Percentiles rank a stretch among this genome's conserved stretches.
Evolutionary conservation across 2,329 filamentous ascomycete genomes (phyloP).

Genomic region (Colletotrichum noveboracense): DNA sequence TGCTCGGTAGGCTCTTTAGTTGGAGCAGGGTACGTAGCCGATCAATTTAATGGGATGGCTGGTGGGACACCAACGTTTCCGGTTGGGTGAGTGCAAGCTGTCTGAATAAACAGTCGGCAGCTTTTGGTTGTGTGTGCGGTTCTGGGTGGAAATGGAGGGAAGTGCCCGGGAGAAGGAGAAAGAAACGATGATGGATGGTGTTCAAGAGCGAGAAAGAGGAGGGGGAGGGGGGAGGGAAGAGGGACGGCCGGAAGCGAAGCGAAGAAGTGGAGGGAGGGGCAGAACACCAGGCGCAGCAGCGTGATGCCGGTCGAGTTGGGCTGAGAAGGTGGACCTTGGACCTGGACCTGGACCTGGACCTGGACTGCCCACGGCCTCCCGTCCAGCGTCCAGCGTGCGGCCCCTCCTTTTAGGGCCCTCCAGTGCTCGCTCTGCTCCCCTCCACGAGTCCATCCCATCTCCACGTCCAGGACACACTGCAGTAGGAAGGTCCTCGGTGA

Average conservation of each 20-base stretch:
- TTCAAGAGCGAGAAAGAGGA: background rate
- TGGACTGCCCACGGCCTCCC: background rate
- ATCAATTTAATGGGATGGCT: slow-evolving; percentile 10
- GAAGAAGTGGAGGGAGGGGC: slow-evolving; percentile 10
- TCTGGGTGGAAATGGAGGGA: background rate
- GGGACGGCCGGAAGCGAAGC: background rate
- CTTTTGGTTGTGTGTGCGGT: background rate
- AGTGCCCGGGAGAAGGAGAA: slow-evolving; percentile 6
- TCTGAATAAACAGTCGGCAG: background rate
- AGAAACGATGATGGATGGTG: slow-evolving; percentile 4
- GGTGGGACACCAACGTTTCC: background rate
- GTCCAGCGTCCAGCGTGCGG: background rate
- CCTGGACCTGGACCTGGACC: background rate
- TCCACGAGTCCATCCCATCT: background rate
- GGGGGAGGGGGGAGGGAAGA: background rate
- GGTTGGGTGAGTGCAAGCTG: background rate
- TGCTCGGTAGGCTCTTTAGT: background rate
- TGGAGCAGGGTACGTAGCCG: background rate
- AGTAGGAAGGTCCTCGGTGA: background rate
- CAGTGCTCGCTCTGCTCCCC: background rate
- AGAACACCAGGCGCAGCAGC: background rate
- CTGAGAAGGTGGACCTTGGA: background rate
- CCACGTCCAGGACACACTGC: background rate
- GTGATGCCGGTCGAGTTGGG: background rate
- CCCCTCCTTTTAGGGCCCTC: background rate